These are phyloP conservation scores for Cryptosporidium muris DNA, from an alignment of 169 alveolate species.

Conservation along the genomic window DNA sequence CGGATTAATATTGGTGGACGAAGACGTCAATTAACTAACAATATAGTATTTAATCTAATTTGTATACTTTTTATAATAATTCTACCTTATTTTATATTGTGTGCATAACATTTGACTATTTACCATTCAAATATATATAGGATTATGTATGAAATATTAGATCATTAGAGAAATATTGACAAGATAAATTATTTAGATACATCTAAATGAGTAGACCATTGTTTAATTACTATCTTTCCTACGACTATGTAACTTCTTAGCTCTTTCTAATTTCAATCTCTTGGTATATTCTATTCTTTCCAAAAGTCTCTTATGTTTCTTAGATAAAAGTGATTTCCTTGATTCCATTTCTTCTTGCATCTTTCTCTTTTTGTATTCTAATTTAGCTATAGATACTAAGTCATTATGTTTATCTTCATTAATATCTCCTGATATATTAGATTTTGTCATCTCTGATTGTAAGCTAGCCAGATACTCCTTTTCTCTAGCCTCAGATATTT, in stretches of 20 bases:
- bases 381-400: not conserved
- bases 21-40: no score
- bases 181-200: no score
- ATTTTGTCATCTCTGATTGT: constrained; percentile 26
- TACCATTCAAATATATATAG: not conserved
- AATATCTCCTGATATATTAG: not conserved
- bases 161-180: not conserved
- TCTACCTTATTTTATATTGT: no score
- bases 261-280: constrained; percentile 21
- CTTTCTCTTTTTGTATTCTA: constrained; percentile 21
- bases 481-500: constrained; percentile 48
- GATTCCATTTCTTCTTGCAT: constrained; percentile 55
- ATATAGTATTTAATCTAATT: no score
- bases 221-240: not conserved
- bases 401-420: not conserved
- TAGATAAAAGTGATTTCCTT: constrained; percentile 15
- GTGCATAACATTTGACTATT: not conserved
- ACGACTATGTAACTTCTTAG: constrained; percentile 25
- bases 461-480: constrained; percentile 18
- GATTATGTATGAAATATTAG: not conserved
- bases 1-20: no score
- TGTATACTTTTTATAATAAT: no score
- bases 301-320: constrained; percentile 48
- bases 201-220: no score
- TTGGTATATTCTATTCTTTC: constrained; percentile 58